Percentiles rank a stretch among this genome's conserved stretches.
Evolutionary conservation across 108 stramenopile genomes (phyloP).

Genomic region (Pseudonitzschia multistriata): DNA sequence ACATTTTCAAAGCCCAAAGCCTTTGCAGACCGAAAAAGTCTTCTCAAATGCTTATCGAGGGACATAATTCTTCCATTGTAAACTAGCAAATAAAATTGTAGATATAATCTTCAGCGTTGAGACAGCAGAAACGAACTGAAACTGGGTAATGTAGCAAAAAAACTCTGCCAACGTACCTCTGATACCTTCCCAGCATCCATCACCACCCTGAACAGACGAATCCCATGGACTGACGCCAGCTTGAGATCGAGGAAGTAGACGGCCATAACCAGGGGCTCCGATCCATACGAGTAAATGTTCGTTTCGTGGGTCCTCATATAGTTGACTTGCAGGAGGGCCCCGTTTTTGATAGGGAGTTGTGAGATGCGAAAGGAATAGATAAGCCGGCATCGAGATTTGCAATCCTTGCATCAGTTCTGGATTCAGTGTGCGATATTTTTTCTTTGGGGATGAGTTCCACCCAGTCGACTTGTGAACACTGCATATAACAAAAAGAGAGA

Average conservation of each 20-base stretch:
- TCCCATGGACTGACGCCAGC: slow-evolving; percentile 85
- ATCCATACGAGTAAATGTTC: slow-evolving; percentile 85
- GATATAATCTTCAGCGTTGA: background rate
- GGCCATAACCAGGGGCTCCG: slow-evolving; percentile 61
- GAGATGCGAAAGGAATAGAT: slow-evolving; percentile 54
- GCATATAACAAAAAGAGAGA: slow-evolving; percentile 6
- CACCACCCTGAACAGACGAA: slow-evolving; percentile 92
- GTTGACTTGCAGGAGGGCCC: slow-evolving; percentile 53
- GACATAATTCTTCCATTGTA: slow-evolving; percentile 82
- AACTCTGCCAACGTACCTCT: slow-evolving; percentile 27
- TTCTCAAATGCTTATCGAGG: slow-evolving; percentile 81
- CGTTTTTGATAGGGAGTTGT: slow-evolving; percentile 44
- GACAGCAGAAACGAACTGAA: background rate
- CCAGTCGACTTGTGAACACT: slow-evolving; percentile 77
- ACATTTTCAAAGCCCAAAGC: slow-evolving; percentile 87
- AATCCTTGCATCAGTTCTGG: slow-evolving; percentile 56
- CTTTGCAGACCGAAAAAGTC: slow-evolving; percentile 86
- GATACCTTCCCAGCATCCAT: slow-evolving; percentile 90
- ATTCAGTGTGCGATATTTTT: slow-evolving; percentile 59
- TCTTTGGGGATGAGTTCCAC: slow-evolving; percentile 42
- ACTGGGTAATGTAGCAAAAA: background rate
- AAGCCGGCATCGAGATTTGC: slow-evolving; percentile 67
- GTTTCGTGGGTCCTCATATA: slow-evolving; percentile 87
- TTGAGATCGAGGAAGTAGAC: slow-evolving; percentile 63
- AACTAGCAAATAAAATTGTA: slow-evolving; percentile 29